Percentiles rank a stretch among this genome's conserved stretches.
phyloP scores from a whole-genome alignment of 768 basidiomycete species.

The Tylopilus sp. region DNA sequence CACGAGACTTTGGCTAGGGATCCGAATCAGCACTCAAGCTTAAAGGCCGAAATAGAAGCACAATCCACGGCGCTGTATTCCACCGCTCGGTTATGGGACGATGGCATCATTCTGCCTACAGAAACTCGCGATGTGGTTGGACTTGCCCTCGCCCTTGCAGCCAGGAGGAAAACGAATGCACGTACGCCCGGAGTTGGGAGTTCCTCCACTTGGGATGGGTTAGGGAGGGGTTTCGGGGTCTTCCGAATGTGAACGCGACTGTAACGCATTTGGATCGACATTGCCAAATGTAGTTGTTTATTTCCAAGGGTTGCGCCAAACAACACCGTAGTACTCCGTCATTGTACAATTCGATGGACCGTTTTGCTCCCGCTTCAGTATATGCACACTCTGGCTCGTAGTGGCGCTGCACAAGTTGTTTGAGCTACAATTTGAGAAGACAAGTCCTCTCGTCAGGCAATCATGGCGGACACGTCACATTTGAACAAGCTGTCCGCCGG shows the following conservation, averaged over 20 bases:
- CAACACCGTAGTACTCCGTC: constrained; percentile 3
- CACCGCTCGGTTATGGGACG: constrained; percentile 92
- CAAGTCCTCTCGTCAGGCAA: neutral
- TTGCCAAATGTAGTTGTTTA: constrained; percentile 28
- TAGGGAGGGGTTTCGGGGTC: constrained; percentile 74
- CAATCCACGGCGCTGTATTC: constrained; percentile 88
- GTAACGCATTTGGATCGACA: constrained; percentile 15
- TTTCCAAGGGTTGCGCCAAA: constrained; percentile 22
- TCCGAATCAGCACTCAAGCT: constrained; percentile 67
- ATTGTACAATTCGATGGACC: no score
- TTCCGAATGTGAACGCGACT: constrained; percentile 91
- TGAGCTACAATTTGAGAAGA: neutral
- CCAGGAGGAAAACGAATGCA: constrained; percentile 36
- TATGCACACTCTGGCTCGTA: no score
- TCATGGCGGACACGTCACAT: constrained; percentile 20
- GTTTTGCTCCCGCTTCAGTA: neutral
- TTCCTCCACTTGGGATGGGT: constrained; percentile 62
- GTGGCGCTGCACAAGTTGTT: constrained; percentile 1
- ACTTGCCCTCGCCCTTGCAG: constrained; percentile 79
- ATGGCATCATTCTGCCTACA: constrained; percentile 84
- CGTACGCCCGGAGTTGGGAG: constrained; percentile 1
- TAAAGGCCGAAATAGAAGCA: constrained; percentile 80
- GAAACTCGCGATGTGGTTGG: constrained; percentile 90
- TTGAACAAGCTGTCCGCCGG: constrained; percentile 47
- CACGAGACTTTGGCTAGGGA: constrained; percentile 46